These are phyloP conservation scores for Geotrichum australiense DNA, from an alignment of 1,139 yeast species.

Conservation along the genomic window DNA sequence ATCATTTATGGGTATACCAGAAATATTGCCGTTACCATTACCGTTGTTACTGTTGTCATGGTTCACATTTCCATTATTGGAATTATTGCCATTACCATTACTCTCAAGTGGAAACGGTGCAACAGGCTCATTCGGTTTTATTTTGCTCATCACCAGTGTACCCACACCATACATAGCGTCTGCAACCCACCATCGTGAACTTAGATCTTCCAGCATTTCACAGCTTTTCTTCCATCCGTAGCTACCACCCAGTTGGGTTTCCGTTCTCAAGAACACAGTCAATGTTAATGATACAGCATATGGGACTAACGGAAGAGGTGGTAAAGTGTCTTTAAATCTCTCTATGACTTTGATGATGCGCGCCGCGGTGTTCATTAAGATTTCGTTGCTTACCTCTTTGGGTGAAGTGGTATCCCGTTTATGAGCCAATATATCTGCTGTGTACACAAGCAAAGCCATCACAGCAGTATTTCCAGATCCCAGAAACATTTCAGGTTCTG, in stretches of 20 bases:
- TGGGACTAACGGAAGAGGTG: conserved; percentile 34
- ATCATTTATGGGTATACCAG: conserved; percentile 4
- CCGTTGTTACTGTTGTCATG: conserved; percentile 3
- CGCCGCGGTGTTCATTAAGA: conserved; percentile 29
- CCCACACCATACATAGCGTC: conserved; percentile 37
- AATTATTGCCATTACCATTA: conserved; percentile 3
- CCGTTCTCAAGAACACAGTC: conserved; percentile 32
- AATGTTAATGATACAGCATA: conserved; percentile 33
- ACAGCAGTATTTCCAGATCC: conserved; percentile 18
- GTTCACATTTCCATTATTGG: no score
- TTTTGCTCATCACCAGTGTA: conserved; percentile 28
- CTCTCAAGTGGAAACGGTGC: neutral
- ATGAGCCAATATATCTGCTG: conserved; percentile 32
- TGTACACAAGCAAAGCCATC: conserved; percentile 29
- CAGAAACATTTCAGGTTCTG: conserved; percentile 23
- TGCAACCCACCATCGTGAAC: conserved; percentile 36
- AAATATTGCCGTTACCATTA: neutral
- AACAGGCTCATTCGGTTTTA: conserved; percentile 9
- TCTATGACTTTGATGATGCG: conserved; percentile 29
- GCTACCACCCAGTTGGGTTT: conserved; percentile 28
- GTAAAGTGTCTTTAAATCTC: conserved; percentile 21
- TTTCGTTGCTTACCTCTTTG: conserved; percentile 9
- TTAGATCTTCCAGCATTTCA: conserved; percentile 27
- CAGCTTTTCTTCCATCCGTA: conserved; percentile 30
- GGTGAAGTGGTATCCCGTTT: conserved; percentile 23